These are phyloP conservation scores for Tuctoria greenei DNA, from an alignment of 176 grass and related monocot genomes.

Conservation along the genomic window DNA sequence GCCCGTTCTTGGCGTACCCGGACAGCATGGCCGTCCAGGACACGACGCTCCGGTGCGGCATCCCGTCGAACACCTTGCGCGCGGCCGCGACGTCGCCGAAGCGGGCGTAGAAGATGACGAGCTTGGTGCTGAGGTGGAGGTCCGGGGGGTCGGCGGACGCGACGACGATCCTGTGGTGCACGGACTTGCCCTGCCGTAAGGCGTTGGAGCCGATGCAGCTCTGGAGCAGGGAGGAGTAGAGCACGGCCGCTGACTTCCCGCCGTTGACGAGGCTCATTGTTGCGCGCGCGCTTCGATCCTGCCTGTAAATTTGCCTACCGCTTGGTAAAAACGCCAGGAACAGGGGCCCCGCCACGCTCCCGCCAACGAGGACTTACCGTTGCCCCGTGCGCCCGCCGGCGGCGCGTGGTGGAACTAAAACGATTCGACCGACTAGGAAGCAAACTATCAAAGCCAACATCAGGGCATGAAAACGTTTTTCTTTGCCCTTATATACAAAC, in stretches of 20 bases:
- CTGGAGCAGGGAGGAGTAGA: slow-evolving; percentile 60
- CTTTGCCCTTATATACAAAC: not conserved
- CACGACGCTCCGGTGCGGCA: slow-evolving; percentile 62
- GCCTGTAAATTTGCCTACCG: not conserved
- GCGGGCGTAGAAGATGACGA: slow-evolving; percentile 57
- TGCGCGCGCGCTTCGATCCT: not conserved
- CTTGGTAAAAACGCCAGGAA: not conserved
- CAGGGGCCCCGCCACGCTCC: not conserved
- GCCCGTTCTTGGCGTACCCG: slow-evolving; percentile 49
- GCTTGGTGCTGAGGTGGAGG: slow-evolving; percentile 63
- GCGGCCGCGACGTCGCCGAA: slow-evolving; percentile 37
- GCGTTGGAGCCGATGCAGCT: slow-evolving; percentile 46
- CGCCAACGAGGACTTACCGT: not conserved
- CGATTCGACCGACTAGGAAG: not conserved
- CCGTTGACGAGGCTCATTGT: slow-evolving; percentile 17
- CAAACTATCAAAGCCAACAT: not conserved
- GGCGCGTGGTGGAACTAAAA: not conserved
- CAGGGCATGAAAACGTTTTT: not conserved
- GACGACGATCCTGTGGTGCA: slow-evolving; percentile 36
- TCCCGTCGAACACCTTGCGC: slow-evolving; percentile 60
- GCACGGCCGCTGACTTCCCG: not conserved
- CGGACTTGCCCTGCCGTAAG: slow-evolving; percentile 41
- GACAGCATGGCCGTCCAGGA: slow-evolving; percentile 84
- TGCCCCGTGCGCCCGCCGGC: not conserved
- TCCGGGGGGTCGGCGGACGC: slow-evolving; percentile 3